Evolutionary conservation across 106 monocot species (phyloP), one percentile per base, ranked within the genome.

Genomic region (Acorus gramineus): DNA sequence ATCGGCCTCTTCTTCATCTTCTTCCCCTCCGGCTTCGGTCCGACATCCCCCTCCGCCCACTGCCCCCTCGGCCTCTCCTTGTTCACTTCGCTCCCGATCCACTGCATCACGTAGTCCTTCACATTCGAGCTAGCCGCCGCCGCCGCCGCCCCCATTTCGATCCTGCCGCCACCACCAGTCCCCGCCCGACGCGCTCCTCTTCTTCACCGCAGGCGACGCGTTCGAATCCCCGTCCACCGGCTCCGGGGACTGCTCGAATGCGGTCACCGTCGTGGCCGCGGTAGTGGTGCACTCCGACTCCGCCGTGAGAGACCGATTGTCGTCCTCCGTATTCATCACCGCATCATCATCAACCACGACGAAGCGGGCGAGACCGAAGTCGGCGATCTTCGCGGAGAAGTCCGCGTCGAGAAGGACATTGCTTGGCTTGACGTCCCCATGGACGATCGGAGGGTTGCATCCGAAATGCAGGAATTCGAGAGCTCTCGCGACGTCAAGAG

Each of bases 61-160:
- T 78, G 76, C 8, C 79, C 72, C 72, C 75, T 83, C 0, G 91
- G 91, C 52, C 85, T 68, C 77, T 88, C 81, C 62, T 87, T 98
- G 80, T 82, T 85, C 53, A 98, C 81, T 74, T 98, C 96, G 4
- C 91, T 85, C 12, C 81, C 73, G 56, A 98, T 91, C 96, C 96
- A 98, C 57, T 98, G 85, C 91, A 98, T 91, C 63, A 98, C 96
- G 59, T 98, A 98, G 57, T 98, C 96, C 77, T 91, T 98, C 3
- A 82, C 68, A 42, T 56, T 44, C 11, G 42, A 70, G 6, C 79
- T 69, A 7, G 61, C 56, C 4, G 54, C 67, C 0, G 71, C 58
- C 77, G 49, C 63, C 66, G 7, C 63, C 65, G 59, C 56, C 65
- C 2, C 47, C 60, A 8, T 11, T 42, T 8, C 28, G 3, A 56